Percentiles rank a stretch among this genome's conserved stretches.
Conservation (phyloP, 202 grass and related monocot genomes). For the Schoenoplectus triqueter region DNA sequence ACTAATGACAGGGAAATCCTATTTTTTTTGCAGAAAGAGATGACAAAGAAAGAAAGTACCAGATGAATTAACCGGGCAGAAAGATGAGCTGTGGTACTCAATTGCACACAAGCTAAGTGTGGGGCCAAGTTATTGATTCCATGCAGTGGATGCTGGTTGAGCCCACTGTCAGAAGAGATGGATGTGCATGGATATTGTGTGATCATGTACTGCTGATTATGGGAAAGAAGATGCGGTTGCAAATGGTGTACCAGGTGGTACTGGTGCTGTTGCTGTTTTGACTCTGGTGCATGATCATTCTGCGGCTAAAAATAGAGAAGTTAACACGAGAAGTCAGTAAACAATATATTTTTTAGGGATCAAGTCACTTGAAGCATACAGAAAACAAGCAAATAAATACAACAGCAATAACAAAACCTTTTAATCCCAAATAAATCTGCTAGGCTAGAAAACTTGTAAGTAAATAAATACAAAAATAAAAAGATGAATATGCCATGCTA, state of each 20-base stretch:
- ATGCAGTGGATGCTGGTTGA: constrained; percentile 50
- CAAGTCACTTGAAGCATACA: neutral
- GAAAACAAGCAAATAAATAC: neutral
- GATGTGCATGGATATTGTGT: constrained; percentile 53
- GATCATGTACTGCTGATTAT: constrained; percentile 65
- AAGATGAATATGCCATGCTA: neutral
- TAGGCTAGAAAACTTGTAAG: no score
- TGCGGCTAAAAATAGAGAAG: constrained; percentile 51
- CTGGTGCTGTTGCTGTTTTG: constrained; percentile 51
- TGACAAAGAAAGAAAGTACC: constrained; percentile 41
- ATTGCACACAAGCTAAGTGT: constrained; percentile 68
- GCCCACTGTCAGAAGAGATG: constrained; percentile 60
- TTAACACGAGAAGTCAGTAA: neutral
- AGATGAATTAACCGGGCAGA: constrained; percentile 65
- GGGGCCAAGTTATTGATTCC: constrained; percentile 49
- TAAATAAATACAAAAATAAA: neutral
- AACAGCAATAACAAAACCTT: no score
- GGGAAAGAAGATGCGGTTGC: constrained; percentile 55
- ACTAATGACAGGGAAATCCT: neutral
- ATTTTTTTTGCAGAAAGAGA: constrained; percentile 3
- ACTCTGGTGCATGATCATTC: constrained; percentile 41
- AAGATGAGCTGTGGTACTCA: constrained; percentile 50
- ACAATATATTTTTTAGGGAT: neutral
- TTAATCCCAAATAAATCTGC: no score
- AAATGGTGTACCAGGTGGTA: constrained; percentile 68